Evolutionary conservation across 2,329 filamentous ascomycete genomes (phyloP).

Genomic region (Neopestalotiopsis rosae): DNA sequence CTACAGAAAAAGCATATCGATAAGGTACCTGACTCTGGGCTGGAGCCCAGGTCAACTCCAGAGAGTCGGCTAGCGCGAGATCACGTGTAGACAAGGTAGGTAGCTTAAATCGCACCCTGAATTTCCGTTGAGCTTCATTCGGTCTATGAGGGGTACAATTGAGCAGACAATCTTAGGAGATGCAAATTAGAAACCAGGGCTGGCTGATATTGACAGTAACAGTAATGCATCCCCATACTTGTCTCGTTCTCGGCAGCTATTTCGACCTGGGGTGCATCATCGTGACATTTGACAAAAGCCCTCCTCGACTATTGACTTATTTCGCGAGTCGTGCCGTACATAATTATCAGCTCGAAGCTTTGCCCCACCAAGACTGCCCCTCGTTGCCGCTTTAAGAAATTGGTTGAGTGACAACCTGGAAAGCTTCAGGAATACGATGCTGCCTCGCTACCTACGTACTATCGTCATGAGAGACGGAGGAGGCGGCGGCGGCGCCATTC

Average conservation of each 20-base stretch:
- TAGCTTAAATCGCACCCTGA: background rate
- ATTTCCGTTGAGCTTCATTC: background rate
- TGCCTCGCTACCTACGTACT: background rate
- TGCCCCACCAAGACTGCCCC: slow-evolving; percentile 66
- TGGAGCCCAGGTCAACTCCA: background rate
- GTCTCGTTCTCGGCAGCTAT: background rate
- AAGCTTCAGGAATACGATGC: background rate
- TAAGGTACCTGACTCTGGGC: slow-evolving; percentile 1
- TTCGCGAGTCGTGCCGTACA: background rate
- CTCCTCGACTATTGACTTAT: background rate
- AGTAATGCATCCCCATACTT: background rate
- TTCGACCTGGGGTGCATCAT: background rate
- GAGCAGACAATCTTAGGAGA: background rate
- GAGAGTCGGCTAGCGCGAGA: slow-evolving; percentile 6
- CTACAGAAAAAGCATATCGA: slow-evolving; percentile 2
- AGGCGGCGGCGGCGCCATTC: background rate
- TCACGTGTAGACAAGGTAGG: slow-evolving; percentile 14
- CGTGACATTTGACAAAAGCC: background rate
- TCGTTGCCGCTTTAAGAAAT: slow-evolving; percentile 66
- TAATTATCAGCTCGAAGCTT: slow-evolving; percentile 21
- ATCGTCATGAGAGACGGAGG: background rate
- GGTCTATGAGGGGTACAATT: background rate
- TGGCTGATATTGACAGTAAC: background rate
- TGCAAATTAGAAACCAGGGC: background rate
- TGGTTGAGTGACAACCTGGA: background rate